Evolutionary conservation across 192 early-diverging fungal genomes (phyloP), one percentile per base, ranked within the genome.

Genomic region (Coemansia sp.): DNA sequence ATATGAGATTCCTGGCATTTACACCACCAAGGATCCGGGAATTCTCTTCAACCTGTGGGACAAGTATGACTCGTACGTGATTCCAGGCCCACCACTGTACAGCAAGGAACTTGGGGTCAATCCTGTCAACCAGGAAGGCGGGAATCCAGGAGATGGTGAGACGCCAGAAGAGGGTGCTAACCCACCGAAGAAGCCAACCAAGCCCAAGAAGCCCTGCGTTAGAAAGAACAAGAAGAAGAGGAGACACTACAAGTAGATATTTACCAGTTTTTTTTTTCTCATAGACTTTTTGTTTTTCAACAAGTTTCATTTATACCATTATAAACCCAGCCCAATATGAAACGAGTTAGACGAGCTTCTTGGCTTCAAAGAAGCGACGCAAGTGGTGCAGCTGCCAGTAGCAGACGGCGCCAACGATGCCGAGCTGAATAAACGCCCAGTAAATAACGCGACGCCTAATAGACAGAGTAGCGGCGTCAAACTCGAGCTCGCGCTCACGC

Each of bases 301-400:
- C 39, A n/a, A 42, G 16, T 14, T 25, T 28, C 13, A n/a, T 43
- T 43, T 43, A n/a, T 43, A 2, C 14, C 41, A 43, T 4, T 43
- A 43, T 43, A 43, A 26, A 33, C 33, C 13, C 62, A 59, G 50
- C 62, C 33, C n/a, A n/a, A n/a, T n/a, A n/a, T n/a, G n/a, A n/a
- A n/a, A n/a, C n/a, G n/a, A 36, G 36, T 59, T 87, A 91, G 68
- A 92, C 92, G 28, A 96, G 85, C 76, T 96, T 96, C 84, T 96
- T 96, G 71, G 91, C 83, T 47, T 90, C 87, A 74, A 96, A 94
- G 86, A 96, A 96, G 59, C 80, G 72, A 67, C 88, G 88, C 61
- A 95, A 83, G 68, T 93, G 90, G 20, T 89, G 86, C 74, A 95
- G 87, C 79, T 98, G 94, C 94, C 95, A 95, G 59, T 87, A 84